A percentile compares a stretch with the other conserved stretches of the same genome.
phyloP scores from a whole-genome alignment of 225 moss, liverwort and hornwort genomes.

The Asterella californica region DNA sequence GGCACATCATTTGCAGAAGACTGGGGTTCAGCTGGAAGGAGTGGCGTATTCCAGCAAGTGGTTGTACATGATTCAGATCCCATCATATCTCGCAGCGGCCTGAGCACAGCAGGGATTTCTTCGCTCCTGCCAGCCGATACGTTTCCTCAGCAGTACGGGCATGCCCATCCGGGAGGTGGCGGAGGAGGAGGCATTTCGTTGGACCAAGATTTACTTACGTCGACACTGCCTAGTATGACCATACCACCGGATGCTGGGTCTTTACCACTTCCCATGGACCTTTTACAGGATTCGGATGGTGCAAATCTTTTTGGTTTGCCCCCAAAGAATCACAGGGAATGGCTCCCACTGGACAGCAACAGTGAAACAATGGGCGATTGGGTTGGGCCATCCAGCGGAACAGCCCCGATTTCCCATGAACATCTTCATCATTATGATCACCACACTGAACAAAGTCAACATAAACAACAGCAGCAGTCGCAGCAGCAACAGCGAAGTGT shows the following conservation, averaged over 20 bases:
- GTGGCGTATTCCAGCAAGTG: neutral
- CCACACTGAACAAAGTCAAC: neutral
- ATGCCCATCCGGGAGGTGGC: neutral
- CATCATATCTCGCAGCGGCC: neutral
- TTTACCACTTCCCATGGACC: neutral
- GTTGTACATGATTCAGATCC: neutral
- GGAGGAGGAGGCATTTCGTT: neutral
- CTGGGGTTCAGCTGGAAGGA: neutral
- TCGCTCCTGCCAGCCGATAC: neutral
- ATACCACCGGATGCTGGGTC: neutral
- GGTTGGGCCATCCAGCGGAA: neutral
- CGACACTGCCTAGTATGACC: neutral
- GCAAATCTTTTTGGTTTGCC: neutral
- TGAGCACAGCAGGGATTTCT: neutral
- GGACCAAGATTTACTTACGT: neutral
- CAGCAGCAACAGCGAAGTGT: neutral
- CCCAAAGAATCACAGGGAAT: neutral
- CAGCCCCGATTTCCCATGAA: neutral
- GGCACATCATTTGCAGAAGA: neutral
- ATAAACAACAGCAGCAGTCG: neutral
- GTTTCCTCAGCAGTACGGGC: neutral
- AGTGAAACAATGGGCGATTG: neutral
- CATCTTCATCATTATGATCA: neutral
- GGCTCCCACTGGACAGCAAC: neutral
- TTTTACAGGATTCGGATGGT: neutral